phyloP scores from a whole-genome alignment of 345 rosid genomes.

The Psidium friedrichsthalianum region DNA sequence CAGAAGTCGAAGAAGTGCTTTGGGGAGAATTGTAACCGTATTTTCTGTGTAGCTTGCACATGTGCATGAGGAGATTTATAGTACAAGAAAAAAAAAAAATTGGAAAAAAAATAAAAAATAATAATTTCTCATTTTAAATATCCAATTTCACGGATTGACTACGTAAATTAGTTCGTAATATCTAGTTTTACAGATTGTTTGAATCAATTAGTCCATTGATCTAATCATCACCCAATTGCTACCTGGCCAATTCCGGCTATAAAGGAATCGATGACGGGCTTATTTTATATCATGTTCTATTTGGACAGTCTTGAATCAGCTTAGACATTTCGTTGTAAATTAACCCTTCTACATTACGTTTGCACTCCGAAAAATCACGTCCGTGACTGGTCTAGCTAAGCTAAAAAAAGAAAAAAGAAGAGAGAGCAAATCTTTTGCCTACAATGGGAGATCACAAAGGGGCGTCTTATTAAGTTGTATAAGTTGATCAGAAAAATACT shows the following conservation, averaged over 20 bases:
- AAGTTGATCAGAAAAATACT: rapidly evolving
- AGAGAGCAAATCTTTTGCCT: too few relatives aligned
- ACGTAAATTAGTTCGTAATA: too few relatives aligned
- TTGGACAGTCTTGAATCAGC: background rate
- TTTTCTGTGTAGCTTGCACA: background rate
- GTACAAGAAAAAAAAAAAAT: too few relatives aligned
- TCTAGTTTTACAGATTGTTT: too few relatives aligned
- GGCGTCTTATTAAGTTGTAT: background rate
- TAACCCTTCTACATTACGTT: background rate
- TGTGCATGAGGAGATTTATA: too few relatives aligned
- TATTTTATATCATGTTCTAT: background rate
- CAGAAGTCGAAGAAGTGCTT: too few relatives aligned
- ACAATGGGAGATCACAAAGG: background rate
- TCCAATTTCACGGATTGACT: too few relatives aligned
- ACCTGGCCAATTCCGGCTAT: rapidly evolving
- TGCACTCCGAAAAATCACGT: too few relatives aligned
- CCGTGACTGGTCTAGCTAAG: too few relatives aligned
- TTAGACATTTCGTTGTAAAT: rapidly evolving
- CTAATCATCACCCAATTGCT: rapidly evolving
- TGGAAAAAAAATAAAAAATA: too few relatives aligned
- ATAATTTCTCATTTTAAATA: too few relatives aligned
- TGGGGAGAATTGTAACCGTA: background rate
- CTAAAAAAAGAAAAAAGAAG: too few relatives aligned
- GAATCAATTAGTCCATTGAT: background rate
- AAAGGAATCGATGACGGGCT: rapidly evolving